Base-by-base conservation (phyloP, 139 green algal genomes). In the Closterium sp. region DNA sequence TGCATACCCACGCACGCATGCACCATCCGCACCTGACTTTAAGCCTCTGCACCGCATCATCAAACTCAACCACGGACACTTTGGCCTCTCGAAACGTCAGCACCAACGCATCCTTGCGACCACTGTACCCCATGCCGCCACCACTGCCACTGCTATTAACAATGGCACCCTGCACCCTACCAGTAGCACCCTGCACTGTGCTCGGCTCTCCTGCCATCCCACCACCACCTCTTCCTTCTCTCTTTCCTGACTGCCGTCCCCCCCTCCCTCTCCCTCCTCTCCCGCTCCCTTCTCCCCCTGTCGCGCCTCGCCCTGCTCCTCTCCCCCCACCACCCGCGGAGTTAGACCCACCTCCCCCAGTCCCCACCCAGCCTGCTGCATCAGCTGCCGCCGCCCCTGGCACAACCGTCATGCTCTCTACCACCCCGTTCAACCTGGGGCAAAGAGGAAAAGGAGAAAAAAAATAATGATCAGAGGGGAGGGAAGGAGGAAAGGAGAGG, bases 71-170 rank as follows among this genome's bases (percentile, higher is more conserved):
- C 86, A 99, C 97, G 9, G 92, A 96, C 34, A 98, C 85, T 95
- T 99, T 99, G 90, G 96, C 97, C 24, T 99, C 97, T 92, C 97
- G 97, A 93, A 98, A 97, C 11, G 96, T 87, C 2, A 99, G 92
- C 84, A 99, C 73, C 13, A 99, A 90, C 22, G 97, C 96, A 30
- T 94, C 92, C n/a, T 89, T 38, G 31, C 90, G 34, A 30, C 85
- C 38, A 24, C 92, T 31, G 27, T 50, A 32, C 42, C 93, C 88
- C 24, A 94, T 42, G 85, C 86, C 4, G 38, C 38, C 38, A 19
- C 38, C 21, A 19, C 91, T 79, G 62, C 62, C 62, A 24, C 62
- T 79, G 17, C 62, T 4, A 5, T 13, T 27, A 5, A 5, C 62
- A 79, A 50, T 13, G 38, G 7, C 38, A 50, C 38, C 38, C n/a